These are phyloP conservation scores for Talaromyces nanjingensis DNA, from an alignment of 495 filamentous ascomycete genomes.

Conservation along the genomic window DNA sequence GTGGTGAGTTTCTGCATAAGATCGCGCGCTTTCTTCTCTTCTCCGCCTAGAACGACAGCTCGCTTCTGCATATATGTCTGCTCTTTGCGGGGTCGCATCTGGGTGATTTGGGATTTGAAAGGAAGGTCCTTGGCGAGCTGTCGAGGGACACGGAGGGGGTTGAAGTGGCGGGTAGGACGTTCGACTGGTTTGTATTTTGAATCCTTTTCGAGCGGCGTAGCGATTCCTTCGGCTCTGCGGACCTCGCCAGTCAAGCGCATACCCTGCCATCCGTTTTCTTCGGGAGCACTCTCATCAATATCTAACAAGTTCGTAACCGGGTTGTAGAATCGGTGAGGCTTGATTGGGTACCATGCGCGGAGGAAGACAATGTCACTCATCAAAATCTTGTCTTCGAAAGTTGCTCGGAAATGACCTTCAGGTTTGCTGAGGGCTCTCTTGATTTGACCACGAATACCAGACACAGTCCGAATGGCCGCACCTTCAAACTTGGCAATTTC, in stretches of 20 bases:
- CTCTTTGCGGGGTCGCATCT: constrained; percentile 70
- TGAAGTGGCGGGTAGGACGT: constrained; percentile 79
- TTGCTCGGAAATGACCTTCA: constrained; percentile 90
- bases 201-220: constrained; percentile 71
- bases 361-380: constrained; percentile 96
- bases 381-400: constrained; percentile 96
- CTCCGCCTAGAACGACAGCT: constrained; percentile 72
- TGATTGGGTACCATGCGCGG: constrained; percentile 92
- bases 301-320: constrained; percentile 85
- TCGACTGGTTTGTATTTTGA: constrained; percentile 78
- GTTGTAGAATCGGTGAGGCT: constrained; percentile 93
- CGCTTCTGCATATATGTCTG: constrained; percentile 92
- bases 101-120: constrained; percentile 84
- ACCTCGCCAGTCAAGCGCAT: constrained; percentile 97
- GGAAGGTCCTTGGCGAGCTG: constrained; percentile 79
- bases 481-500: constrained; percentile 99
- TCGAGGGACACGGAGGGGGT: constrained; percentile 82
- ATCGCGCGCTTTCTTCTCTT: constrained; percentile 82
- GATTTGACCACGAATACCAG: constrained; percentile 91
- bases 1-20: constrained; percentile 92
- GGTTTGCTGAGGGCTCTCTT: constrained; percentile 87
- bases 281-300: constrained; percentile 24
- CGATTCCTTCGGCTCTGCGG: constrained; percentile 63
- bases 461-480: constrained; percentile 89
- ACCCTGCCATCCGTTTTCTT: constrained; percentile 57